These are phyloP conservation scores for Orbilia javanica DNA, from an alignment of 2,329 filamentous ascomycete species.

Conservation along the genomic window DNA sequence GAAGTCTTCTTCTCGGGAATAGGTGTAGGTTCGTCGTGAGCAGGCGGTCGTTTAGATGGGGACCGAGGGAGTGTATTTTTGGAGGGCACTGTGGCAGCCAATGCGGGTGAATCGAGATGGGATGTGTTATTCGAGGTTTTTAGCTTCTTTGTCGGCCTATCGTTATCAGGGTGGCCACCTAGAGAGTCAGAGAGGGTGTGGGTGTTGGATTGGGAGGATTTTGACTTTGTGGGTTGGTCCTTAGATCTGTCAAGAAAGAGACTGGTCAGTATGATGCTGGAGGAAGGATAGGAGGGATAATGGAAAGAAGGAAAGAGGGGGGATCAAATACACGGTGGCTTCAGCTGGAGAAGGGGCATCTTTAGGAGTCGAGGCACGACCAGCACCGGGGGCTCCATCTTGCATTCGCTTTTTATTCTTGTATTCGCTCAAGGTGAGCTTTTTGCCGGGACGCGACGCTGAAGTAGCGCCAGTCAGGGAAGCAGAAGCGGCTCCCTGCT, in stretches of 20 bases:
- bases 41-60: conserved; percentile 34
- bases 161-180: conserved; percentile 28
- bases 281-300: neutral
- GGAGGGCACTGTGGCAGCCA: neutral
- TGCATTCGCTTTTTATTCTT: conserved; percentile 52
- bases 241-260: conserved; percentile 23
- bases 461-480: conserved; percentile 5
- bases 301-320: too few species aligned
- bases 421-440: conserved; percentile 53
- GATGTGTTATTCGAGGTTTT: conserved; percentile 42
- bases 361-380: conserved; percentile 43
- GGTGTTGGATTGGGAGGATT: conserved; percentile 15
- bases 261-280: neutral
- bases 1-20: conserved; percentile 22
- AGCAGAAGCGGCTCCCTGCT: conserved; percentile 5
- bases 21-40: conserved; percentile 10
- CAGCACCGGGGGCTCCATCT: conserved; percentile 13
- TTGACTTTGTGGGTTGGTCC: conserved; percentile 32
- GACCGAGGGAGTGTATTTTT: conserved; percentile 29
- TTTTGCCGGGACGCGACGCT: conserved; percentile 45
- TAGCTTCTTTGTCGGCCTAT: conserved; percentile 52
- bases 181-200: conserved; percentile 20
- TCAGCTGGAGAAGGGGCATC: conserved; percentile 52
- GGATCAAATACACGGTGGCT: conserved; percentile 17
- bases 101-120: conserved; percentile 7